Base-by-base conservation (phyloP, 2,329 filamentous ascomycete species). In the Pseudohalonectria lignicola region DNA sequence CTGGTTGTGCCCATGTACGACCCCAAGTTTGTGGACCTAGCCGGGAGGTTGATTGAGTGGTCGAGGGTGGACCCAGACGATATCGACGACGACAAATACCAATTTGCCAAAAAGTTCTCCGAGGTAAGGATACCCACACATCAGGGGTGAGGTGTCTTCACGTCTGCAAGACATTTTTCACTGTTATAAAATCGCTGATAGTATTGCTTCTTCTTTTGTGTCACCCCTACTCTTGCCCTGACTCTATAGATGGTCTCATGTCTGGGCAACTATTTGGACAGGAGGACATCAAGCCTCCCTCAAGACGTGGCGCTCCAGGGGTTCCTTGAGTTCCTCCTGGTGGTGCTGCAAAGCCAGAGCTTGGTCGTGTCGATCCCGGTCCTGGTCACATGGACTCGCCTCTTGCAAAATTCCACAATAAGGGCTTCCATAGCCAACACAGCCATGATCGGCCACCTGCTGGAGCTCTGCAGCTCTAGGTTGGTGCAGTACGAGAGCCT, bases 291-390 rank as follows among this genome's bases (percentile, higher is more conserved):
- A 20, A 66, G 76, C 32, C 66, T 90, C 26, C 79, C 82, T 1
- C 41, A 69, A 59, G 54, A 79, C 39, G 59, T 66, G 20, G 80
- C 92, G 53, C 67, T 90, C 11, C 69, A 78, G 25, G 78, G 76
- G 5, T 85, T 96, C 48, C 71, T 96, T 42, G 75, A 82, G 36
- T 75, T 98, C 39, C 71, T 95, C 33, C 74, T 90, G 43, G 68
- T 75, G 39, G 81, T 95, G 38, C 75, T 88, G 39, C 83, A 84
- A 48, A 86, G 85, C 57, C 79, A 83, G 50, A 96, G 92, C 55
- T 71, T 98, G 40, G 81, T 92, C 32, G 81, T 98, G 15, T 95
- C 92, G 2, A 95, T 96, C 49, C 90, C 92, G 3, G 79, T 93
- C 9, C 69, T 98, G 32, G 84, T 94, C 49, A 82, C 84, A 17